phyloP scores from a whole-genome alignment of 2,329 filamentous ascomycete species.

The Hymenoscyphus albidus region DNA sequence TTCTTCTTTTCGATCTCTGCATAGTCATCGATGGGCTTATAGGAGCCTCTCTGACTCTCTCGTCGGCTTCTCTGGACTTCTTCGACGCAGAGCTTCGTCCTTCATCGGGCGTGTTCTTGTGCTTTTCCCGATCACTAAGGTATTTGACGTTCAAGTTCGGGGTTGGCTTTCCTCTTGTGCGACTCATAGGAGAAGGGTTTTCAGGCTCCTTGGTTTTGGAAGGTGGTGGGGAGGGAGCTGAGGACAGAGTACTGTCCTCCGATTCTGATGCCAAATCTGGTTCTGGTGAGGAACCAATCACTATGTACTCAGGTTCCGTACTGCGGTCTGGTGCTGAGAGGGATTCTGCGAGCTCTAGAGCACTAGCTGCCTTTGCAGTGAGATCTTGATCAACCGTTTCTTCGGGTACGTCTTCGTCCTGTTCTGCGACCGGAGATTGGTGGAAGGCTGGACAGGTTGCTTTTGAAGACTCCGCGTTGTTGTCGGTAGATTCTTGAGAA shows the following conservation, averaged over 20 bases:
- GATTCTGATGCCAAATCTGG: neutral
- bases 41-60: neutral
- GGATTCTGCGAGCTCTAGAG: neutral
- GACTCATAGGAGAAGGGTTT: neutral
- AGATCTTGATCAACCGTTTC: neutral
- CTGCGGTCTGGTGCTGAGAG: neutral
- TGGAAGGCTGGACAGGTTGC: no score
- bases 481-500: no score
- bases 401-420: neutral
- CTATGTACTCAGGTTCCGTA: neutral
- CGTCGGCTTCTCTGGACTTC: neutral
- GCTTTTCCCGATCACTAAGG: neutral
- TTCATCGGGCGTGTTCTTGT: neutral
- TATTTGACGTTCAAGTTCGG: neutral
- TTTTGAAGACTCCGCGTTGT: no score
- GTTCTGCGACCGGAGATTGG: neutral
- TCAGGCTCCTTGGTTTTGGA: neutral
- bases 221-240: neutral
- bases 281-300: neutral
- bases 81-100: neutral
- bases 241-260: neutral
- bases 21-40: neutral
- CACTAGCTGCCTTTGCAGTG: neutral
- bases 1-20: neutral
- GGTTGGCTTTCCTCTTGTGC: neutral